phyloP scores from a whole-genome alignment of 176 grass and related monocot genomes.

The Zoysia japonica region DNA sequence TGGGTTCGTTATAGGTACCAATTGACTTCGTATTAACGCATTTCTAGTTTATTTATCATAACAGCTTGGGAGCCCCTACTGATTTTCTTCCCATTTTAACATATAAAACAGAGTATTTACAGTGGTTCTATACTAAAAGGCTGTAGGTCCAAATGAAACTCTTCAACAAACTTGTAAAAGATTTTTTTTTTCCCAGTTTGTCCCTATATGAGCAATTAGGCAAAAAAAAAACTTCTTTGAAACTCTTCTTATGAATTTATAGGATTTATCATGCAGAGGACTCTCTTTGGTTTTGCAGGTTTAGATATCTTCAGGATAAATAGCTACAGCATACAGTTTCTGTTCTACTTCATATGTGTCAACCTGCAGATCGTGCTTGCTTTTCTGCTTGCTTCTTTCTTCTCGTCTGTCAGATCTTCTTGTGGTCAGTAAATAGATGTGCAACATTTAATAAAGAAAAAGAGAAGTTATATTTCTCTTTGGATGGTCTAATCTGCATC shows the following conservation, averaged over 20 bases:
- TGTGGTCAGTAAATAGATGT: constrained; percentile 39
- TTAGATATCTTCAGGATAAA: constrained; percentile 65
- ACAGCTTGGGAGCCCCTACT: background rate
- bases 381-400: constrained; percentile 57
- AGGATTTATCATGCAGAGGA: background rate
- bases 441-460: background rate
- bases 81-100: background rate
- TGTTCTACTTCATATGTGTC: constrained; percentile 62
- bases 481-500: constrained; percentile 6
- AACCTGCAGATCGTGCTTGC: constrained; percentile 65
- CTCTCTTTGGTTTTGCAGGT: constrained; percentile 40
- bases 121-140: no score
- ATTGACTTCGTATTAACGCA: background rate
- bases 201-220: background rate
- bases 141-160: background rate
- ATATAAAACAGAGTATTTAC: background rate
- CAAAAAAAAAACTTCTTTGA: background rate
- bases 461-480: background rate
- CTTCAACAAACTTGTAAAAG: background rate
- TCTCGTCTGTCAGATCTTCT: constrained; percentile 57
- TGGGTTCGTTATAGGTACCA: constrained; percentile 61
- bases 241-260: background rate
- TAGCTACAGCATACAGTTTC: constrained; percentile 54
- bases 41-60: background rate
- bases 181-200: background rate